These are phyloP conservation scores for Neofusicoccum kwambonambiense DNA, from an alignment of 2,329 filamentous ascomycete genomes.

Conservation along the genomic window DNA sequence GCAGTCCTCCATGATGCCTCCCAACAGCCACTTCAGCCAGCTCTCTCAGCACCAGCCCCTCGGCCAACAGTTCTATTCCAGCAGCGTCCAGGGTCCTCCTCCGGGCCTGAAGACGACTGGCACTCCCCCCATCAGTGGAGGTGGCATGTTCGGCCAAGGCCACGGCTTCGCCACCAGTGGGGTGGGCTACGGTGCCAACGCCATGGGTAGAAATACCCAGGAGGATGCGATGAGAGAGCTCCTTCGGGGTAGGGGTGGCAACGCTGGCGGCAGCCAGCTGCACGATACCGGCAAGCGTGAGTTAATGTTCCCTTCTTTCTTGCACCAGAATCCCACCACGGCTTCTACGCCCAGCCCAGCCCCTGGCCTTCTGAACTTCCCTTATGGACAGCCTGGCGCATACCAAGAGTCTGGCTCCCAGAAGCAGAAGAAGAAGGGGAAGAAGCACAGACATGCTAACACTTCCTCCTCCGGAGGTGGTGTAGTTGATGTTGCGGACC, in stretches of 20 bases:
- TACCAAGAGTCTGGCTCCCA: constrained; percentile 84
- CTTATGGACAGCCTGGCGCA: constrained; percentile 84
- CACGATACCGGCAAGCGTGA: constrained; percentile 96
- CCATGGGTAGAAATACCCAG: constrained; percentile 68
- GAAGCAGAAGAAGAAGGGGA: constrained; percentile 99
- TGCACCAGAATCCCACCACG: constrained; percentile 80
- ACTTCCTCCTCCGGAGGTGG: constrained; percentile 99
- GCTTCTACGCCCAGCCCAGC: constrained; percentile 84
- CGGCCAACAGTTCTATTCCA: constrained; percentile 72
- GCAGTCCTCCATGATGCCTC: constrained; percentile 81
- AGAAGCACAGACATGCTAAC: constrained; percentile 99
- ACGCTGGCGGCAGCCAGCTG: constrained; percentile 63
- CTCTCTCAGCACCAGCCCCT: constrained; percentile 54
- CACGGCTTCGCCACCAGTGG: constrained; percentile 74
- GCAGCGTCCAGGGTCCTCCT: constrained; percentile 86
- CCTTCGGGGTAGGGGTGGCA: constrained; percentile 63
- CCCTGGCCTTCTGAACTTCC: constrained; percentile 85
- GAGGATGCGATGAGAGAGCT: constrained; percentile 80
- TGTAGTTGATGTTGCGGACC: constrained; percentile 99
- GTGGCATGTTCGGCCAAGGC: constrained; percentile 84
- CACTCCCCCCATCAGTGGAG: constrained; percentile 78
- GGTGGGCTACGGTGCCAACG: constrained; percentile 60
- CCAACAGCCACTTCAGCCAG: constrained; percentile 50
- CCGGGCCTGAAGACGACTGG: constrained; percentile 93
- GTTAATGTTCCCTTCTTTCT: constrained; percentile 92